Percentiles rank a stretch among this genome's conserved stretches.
These are phyloP conservation scores for Isabelozyma rhagii DNA, from an alignment of 805 yeast species.

Conservation along the genomic window DNA sequence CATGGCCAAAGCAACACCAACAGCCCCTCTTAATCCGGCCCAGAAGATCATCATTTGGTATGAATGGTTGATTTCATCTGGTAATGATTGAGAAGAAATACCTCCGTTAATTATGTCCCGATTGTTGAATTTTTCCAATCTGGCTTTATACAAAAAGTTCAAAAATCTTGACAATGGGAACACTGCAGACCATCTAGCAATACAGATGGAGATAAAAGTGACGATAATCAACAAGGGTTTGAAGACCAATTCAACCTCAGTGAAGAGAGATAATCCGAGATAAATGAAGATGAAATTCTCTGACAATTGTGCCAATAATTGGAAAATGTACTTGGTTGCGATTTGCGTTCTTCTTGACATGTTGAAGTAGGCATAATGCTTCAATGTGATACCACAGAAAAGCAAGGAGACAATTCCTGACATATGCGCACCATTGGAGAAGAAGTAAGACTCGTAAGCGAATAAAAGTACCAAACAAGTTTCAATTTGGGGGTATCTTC, in stretches of 20 bases:
- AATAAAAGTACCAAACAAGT: constrained; percentile 85
- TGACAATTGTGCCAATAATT: constrained; percentile 87
- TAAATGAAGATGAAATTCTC: constrained; percentile 97
- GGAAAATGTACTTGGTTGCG: constrained; percentile 93
- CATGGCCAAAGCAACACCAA: constrained; percentile 97
- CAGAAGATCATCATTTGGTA: constrained; percentile 99
- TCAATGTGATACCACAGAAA: constrained; percentile 94
- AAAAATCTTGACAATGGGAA: constrained; percentile 86
- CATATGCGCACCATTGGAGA: constrained; percentile 99
- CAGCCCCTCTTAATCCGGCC: constrained; percentile 99
- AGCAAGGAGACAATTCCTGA: constrained; percentile 94
- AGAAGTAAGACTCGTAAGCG: constrained; percentile 95
- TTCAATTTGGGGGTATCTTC: constrained; percentile 96
- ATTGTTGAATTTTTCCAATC: constrained; percentile 41
- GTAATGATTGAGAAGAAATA: constrained; percentile 38
- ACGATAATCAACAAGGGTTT: constrained; percentile 90
- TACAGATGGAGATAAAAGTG: constrained; percentile 85
- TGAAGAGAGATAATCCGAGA: constrained; percentile 88
- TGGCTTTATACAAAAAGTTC: constrained; percentile 71
- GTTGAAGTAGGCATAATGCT: constrained; percentile 95
- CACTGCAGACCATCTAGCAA: constrained; percentile 96
- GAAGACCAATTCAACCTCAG: constrained; percentile 93
- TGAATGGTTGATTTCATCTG: constrained; percentile 90
- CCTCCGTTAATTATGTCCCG: constrained; percentile 36
- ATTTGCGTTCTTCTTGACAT: constrained; percentile 97